Base-by-base conservation (phyloP, 177 flowering plant species). In the Vitis hybrid region DNA sequence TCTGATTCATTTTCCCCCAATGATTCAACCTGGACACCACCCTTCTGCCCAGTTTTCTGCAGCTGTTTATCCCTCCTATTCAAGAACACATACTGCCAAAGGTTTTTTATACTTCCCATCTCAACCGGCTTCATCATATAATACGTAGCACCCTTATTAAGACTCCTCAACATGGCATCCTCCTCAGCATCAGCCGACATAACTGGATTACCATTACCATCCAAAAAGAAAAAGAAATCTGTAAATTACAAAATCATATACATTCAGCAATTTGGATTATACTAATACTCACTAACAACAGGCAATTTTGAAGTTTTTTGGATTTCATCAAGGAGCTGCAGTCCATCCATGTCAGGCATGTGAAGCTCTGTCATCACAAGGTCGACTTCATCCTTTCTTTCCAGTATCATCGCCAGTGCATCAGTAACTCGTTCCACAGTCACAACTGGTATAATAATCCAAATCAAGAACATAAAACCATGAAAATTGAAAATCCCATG, bases 41-140 rank as follows among this genome's bases (percentile, higher is more conserved):
- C 4, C 12, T 52, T 50, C 31, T 15, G 16, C 26, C 18, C 15
- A 60, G 3, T 10, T n/a, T 26, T 26, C 29, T 26, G 29, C 29
- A 3, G 29, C 21, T n/a, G 21, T 21, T 67, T 67, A 14, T 11
- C 29, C 53, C 33, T 49, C 62, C 57, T 67, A 13, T 33, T 21
- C n/a, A 49, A 26, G 39, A 56, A 67, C 10, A 56, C 22, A 67
- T 56, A 49, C 11, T 56, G 51, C 70, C 62, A 56, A 5, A 67
- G 45, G 29, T 56, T 60, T 45, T 67, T 16, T 33, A 16, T 56
- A 26, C 29, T 26, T 26, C 29, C 29, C 29, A 26, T 26, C 29
- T 15, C 57, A 14, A 56, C 70, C n/a, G 9, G 21, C 57, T 67
- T 67, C 39, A 67, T 16, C 19, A 18, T 48, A 56, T 67, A 67